phyloP scores from a whole-genome alignment of 164 flowering plant species.

The Malania oleifera region DNA sequence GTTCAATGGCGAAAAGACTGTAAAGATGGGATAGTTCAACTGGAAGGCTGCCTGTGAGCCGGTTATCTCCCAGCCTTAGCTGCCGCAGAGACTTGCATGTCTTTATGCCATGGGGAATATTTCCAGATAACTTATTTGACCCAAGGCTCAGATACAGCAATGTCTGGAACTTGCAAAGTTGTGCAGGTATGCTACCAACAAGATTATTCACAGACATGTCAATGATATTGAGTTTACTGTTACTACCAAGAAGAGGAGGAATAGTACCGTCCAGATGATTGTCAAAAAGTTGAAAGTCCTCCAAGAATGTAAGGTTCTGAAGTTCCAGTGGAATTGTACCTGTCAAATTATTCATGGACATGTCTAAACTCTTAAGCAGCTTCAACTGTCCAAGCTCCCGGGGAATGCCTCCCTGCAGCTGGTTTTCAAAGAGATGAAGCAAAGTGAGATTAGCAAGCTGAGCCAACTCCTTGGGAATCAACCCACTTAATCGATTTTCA shows the following conservation, averaged over 20 bases:
- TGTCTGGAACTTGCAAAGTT: conserved; percentile 46
- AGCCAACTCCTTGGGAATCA: conserved; percentile 44
- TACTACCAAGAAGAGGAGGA: conserved; percentile 40
- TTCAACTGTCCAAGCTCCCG: conserved; percentile 35
- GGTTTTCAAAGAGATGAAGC: conserved; percentile 54
- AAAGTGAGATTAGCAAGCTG: conserved; percentile 36
- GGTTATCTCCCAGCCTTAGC: conserved; percentile 55
- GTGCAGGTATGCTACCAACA: conserved; percentile 56
- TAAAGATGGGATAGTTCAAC: conserved; percentile 39
- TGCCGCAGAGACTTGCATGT: conserved; percentile 44
- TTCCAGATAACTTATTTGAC: conserved; percentile 43
- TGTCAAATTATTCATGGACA: conserved; percentile 51
- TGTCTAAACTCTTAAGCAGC: conserved; percentile 33
- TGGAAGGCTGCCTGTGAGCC: conserved; percentile 71
- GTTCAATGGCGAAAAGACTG: conserved; percentile 42
- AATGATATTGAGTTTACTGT: conserved; percentile 28
- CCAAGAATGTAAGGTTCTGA: conserved; percentile 35
- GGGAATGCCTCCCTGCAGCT: conserved; percentile 49
- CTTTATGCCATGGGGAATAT: conserved; percentile 42
- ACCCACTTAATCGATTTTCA: conserved; percentile 43
- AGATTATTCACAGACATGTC: conserved; percentile 69
- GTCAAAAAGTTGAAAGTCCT: conserved; percentile 40
- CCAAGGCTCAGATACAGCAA: conserved; percentile 48
- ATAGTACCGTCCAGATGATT: conserved; percentile 43
- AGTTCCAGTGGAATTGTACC: conserved; percentile 41